Evolutionary conservation across 352 stramenopile species (phyloP).

Genomic region (Pythium guiyangense): DNA sequence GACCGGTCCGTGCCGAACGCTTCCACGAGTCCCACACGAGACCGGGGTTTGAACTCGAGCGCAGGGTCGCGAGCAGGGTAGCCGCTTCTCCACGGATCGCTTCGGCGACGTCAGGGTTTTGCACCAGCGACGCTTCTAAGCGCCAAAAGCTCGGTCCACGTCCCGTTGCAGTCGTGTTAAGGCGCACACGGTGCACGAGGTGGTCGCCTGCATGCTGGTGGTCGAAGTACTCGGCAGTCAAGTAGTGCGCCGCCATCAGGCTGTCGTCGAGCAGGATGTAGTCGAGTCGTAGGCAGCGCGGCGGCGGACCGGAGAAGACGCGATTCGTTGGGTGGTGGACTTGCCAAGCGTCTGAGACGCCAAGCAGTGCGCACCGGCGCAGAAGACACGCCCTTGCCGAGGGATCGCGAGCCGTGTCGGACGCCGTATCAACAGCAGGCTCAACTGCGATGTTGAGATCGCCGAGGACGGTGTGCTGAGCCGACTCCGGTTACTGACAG

Average conservation of each 20-base stretch:
- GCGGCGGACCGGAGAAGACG: constrained; percentile 3
- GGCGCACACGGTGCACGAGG: constrained; percentile 1
- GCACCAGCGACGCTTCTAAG: background rate
- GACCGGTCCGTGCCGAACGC: background rate
- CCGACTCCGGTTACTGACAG: background rate
- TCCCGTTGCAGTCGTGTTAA: background rate
- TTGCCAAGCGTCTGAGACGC: constrained; percentile 18
- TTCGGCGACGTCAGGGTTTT: constrained; percentile 1
- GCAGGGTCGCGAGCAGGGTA: background rate
- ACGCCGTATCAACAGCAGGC: constrained; percentile 2
- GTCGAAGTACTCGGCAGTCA: constrained; percentile 1
- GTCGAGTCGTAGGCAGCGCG: constrained; percentile 12
- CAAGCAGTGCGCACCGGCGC: constrained; percentile 11
- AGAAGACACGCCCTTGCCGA: background rate
- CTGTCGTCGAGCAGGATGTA: constrained; percentile 14
- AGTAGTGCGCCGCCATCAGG: background rate
- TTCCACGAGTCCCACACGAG: constrained; percentile 15
- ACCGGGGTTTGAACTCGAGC: constrained; percentile 5
- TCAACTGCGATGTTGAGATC: constrained; percentile 15
- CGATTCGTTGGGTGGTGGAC: constrained; percentile 4
- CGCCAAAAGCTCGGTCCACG: constrained; percentile 1
- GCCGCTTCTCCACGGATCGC: constrained; percentile 3
- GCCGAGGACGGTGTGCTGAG: constrained; percentile 14
- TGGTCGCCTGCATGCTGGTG: constrained; percentile 8
- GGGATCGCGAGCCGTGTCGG: background rate